Conservation (phyloP, 306 rosid species). For the Notholithocarpus densiflorus region DNA sequence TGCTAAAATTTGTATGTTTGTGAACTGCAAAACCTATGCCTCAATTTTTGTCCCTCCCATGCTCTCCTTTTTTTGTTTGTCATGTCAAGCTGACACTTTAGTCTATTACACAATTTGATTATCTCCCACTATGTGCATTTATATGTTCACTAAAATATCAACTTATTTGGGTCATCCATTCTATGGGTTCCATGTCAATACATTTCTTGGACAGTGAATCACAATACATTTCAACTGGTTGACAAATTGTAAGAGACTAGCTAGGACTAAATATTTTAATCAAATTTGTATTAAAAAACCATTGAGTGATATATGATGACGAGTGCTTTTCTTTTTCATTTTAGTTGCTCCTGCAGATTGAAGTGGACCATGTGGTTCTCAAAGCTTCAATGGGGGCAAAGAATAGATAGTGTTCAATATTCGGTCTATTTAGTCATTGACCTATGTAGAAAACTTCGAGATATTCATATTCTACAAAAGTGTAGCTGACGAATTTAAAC, state of each 20-base stretch:
- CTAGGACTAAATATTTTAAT: not conserved
- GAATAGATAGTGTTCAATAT: no score
- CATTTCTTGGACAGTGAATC: not conserved
- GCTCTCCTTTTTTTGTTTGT: not conserved
- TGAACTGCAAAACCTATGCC: conserved; percentile 3
- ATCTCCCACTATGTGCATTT: not conserved
- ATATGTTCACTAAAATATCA: not conserved
- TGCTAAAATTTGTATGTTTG: conserved; percentile 6
- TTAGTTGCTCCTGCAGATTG: no score
- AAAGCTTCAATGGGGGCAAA: no score
- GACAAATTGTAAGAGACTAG: not conserved
- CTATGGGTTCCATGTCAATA: no score
- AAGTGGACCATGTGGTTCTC: no score
- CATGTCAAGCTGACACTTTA: conserved; percentile 11
- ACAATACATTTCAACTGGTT: not conserved
- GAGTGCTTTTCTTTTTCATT: not conserved
- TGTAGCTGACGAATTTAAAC: not conserved
- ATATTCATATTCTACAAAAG: not conserved
- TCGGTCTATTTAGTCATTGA: not conserved
- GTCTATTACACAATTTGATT: conserved; percentile 2
- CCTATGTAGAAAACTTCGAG: not conserved
- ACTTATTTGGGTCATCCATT: not conserved
- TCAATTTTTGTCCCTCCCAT: not conserved
- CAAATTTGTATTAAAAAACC: not conserved
- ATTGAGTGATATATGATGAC: not conserved